Base-by-base conservation (phyloP, 441 rosid genomes). In the Bruguiera hainesii region DNA sequence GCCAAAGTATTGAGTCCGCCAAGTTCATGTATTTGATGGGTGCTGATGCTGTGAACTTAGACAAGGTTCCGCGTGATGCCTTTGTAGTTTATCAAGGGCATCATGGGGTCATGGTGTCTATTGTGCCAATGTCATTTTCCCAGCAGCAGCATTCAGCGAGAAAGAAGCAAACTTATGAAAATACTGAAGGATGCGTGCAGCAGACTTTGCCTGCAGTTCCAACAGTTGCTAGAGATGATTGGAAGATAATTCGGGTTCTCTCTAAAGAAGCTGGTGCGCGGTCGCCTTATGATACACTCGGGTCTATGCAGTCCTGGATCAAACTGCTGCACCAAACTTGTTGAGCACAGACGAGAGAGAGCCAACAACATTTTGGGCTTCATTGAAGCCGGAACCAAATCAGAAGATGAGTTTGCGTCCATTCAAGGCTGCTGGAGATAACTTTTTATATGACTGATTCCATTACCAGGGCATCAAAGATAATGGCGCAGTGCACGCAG, bases 141-240 rank as follows among this genome's bases (percentile, higher is more conserved):
- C 96, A n/a, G 88, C 97, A 21, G 60, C 96, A 1, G 98, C 98
- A 49, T 93, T 85, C 79, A 87, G 83, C 3, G 98, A 93, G 82
- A 93, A 93, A 79, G 96, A 87, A 70, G 97, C 26, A 96, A 39
- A 93, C 95, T 1, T 89, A 93, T 23, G 98, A 76, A 70, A 93
- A 91, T 76, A 93, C 97, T 0, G 96, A 93, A 80, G 98, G 97
- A 20, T 84, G 88, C 33, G 28, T 83, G 5, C 97, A 93, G 63
- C 93, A 83, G 81, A 93, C 97, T n/a, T 63, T 89, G 46, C 98
- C 96, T 6, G 97, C 98, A 39, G 97, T 91, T 29, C 97, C 98
- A 3, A 84, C 97, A 0, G 96, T 89, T n/a, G 89, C 97, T 63
- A 82, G 96, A 68, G 98, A 93, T 20, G 97, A 91, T 75, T 93